phyloP scores from a whole-genome alignment of 257 asterid genomes.

The Nicotiana sylvestris region DNA sequence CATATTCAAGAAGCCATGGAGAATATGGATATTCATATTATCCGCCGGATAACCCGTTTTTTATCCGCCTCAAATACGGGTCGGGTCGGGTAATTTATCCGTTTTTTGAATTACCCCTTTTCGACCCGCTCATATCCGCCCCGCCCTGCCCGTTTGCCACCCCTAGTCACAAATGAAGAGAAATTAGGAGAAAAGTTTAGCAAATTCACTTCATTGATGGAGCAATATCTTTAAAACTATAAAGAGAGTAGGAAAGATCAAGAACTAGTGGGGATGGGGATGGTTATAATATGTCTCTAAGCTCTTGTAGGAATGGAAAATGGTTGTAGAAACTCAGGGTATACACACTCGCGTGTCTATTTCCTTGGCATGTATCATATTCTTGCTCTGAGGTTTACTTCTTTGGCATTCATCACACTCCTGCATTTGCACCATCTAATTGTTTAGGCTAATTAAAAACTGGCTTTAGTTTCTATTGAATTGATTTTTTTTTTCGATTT shows the following conservation, averaged over 20 bases:
- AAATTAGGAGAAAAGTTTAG: background rate
- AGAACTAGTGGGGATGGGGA: background rate
- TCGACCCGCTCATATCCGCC: no score
- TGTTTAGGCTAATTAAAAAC: background rate
- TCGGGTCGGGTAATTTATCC: no score
- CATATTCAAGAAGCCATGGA: no score
- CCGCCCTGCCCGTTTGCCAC: no score
- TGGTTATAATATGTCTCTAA: background rate
- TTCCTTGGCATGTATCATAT: background rate
- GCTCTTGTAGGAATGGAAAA: background rate
- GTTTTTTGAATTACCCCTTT: no score
- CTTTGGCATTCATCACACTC: background rate
- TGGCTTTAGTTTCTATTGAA: background rate
- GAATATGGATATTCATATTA: no score
- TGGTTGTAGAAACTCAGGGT: background rate
- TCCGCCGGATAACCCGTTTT: no score
- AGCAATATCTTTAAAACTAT: background rate
- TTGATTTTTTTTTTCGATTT: no score
- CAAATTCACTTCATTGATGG: background rate
- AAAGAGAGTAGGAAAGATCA: background rate
- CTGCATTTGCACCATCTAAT: background rate
- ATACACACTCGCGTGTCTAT: background rate
- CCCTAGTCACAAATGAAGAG: background rate
- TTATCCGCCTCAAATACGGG: no score
- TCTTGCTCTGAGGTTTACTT: background rate